Base-by-base conservation (phyloP, 495 filamentous ascomycete species). In the Penicillium coffeae region DNA sequence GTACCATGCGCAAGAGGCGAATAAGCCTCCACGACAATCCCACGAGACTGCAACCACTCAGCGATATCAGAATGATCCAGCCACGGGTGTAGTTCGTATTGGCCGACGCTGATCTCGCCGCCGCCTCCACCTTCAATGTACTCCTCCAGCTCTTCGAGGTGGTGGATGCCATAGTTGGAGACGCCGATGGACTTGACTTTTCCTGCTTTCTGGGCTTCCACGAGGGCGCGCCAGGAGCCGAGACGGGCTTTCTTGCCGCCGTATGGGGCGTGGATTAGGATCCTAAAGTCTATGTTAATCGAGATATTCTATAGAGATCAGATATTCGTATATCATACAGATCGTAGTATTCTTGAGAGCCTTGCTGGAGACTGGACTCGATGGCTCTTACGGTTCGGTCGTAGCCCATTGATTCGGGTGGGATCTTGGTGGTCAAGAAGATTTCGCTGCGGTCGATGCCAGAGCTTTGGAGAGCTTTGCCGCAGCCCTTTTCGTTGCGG, bases 51-150 rank as follows among this genome's bases (percentile, higher is more conserved):
- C 48, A 83, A 84, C 86, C 91, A 95, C 50, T 83, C 73, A 9
- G 81, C 80, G 30, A 96, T 89, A 57, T 91, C 87, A 1, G 72
- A 71, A 10, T 87, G 77, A 19, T 83, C 76, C 9, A 85, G 77
- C 88, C 88, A 95, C 0, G 91, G 90, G 55, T 96, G 91, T 14
- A 96, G 61, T 65, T 96, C 91, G 54, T 87, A 87, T 64, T 95
- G 90, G 8, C 88, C 89, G 3, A 95, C 87, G 47, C 82, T 85
- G 52, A 96, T 75, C 15, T 89, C 73, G 14, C 87, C 87, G 12
- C 84, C 88, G 47, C 80, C 83, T 4, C 85, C 86, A 48, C 79
- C 70, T 51, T 81, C 76, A 57, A 90, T 89, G 55, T 88, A 85
- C 53, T 63, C 68, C 57, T 94, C 87, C 36, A 96, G 68, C 44